phyloP scores from a whole-genome alignment of 345 rosid species.

The Angophora floribunda region DNA sequence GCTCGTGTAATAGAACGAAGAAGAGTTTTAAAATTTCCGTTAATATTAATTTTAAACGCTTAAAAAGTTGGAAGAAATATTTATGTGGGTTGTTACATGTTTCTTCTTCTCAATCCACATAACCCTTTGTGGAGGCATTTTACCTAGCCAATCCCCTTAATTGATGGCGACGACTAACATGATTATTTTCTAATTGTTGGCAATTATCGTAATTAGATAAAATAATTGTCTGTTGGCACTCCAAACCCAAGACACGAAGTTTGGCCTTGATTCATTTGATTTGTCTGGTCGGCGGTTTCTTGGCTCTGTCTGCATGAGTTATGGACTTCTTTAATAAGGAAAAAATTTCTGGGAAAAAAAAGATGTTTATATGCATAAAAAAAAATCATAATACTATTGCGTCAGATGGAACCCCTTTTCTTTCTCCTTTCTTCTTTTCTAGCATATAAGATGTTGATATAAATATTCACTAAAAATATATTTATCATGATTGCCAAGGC shows the following conservation, averaged over 20 bases:
- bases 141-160: neutral
- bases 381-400: neutral
- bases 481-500: neutral
- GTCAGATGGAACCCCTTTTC: neutral
- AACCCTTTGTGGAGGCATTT: neutral
- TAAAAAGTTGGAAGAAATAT: neutral
- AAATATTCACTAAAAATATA: neutral
- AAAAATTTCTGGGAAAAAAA: neutral
- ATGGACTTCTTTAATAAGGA: neutral
- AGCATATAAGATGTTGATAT: neutral
- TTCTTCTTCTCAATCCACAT: neutral
- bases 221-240: neutral
- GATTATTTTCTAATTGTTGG: neutral
- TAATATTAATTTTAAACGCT: neutral
- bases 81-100: neutral
- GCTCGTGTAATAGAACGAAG: neutral
- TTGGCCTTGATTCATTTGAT: neutral
- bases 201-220: neutral
- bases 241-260: neutral
- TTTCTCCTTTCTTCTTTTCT: neutral
- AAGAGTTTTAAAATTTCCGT: neutral
- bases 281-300: neutral
- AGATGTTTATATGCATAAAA: neutral
- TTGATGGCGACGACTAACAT: neutral
- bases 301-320: neutral